These are phyloP conservation scores for Lactarius tabidus DNA, from an alignment of 768 basidiomycete genomes.

Conservation along the genomic window DNA sequence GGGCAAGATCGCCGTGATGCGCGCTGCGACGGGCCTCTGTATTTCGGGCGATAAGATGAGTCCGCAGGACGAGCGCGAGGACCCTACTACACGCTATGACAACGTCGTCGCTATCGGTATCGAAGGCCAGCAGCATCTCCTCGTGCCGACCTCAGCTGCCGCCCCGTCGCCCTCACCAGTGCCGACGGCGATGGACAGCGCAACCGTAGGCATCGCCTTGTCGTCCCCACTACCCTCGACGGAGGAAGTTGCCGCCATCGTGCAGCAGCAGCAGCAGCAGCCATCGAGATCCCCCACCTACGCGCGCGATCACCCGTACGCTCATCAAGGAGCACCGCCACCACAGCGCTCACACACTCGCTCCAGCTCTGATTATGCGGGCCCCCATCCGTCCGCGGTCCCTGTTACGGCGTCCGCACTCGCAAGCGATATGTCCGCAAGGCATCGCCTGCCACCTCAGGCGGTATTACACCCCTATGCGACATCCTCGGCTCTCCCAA, in stretches of 20 bases:
- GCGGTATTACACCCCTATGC: conserved; percentile 24
- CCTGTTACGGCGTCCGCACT: conserved; percentile 21
- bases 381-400: conserved; percentile 38
- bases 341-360: conserved; percentile 26
- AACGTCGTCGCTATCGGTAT: neutral
- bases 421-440: conserved; percentile 33
- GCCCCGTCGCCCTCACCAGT: conserved; percentile 34
- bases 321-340: conserved; percentile 26
- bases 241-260: conserved; percentile 26
- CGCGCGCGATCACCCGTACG: conserved; percentile 38
- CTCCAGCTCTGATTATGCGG: conserved; percentile 36
- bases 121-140: neutral
- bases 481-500: neutral
- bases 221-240: conserved; percentile 34
- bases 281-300: conserved; percentile 25
- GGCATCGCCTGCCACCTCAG: conserved; percentile 38
- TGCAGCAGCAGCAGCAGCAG: no score
- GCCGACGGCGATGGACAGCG: conserved; percentile 24
- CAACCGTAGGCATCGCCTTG: conserved; percentile 42
- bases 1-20: conserved; percentile 35
- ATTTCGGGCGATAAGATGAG: conserved; percentile 28
- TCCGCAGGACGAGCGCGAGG: conserved; percentile 6
- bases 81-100: conserved; percentile 25
- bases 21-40: conserved; percentile 31
- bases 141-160: neutral